Evolutionary conservation across 306 rosid species (phyloP).

Genomic region (Trifolium pratense): DNA sequence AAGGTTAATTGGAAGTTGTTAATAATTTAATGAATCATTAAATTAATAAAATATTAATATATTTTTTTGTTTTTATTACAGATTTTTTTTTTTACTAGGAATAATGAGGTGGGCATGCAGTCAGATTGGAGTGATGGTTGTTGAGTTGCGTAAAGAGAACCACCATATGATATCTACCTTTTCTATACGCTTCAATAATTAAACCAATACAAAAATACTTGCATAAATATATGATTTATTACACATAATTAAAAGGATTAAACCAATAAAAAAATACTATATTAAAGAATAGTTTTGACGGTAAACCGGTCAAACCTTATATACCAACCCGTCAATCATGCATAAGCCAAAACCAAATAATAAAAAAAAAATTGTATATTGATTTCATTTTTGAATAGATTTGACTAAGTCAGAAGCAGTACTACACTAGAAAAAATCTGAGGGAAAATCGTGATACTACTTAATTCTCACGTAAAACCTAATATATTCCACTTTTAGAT

Average conservation of each 20-base stretch:
- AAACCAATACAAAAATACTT: slow-evolving; percentile 1
- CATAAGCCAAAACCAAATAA: background rate
- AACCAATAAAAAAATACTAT: too few species aligned
- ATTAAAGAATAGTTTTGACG: background rate
- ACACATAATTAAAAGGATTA: background rate
- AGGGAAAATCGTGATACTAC: slow-evolving; percentile 27
- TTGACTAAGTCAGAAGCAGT: slow-evolving; percentile 32
- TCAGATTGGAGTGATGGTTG: slow-evolving; percentile 67
- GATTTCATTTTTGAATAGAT: background rate
- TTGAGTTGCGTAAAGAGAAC: slow-evolving; percentile 58
- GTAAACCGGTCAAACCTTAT: background rate
- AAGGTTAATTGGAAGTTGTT: background rate
- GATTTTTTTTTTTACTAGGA: background rate
- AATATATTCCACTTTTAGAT: slow-evolving; percentile 27
- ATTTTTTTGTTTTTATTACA: background rate
- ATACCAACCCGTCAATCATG: background rate
- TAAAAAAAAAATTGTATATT: background rate
- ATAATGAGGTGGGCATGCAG: slow-evolving; percentile 73
- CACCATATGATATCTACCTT: slow-evolving; percentile 22
- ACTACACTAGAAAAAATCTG: slow-evolving; percentile 3
- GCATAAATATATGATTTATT: background rate
- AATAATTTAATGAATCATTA: background rate
- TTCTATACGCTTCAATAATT: slow-evolving; percentile 30
- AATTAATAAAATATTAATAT: background rate
- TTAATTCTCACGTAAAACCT: slow-evolving; percentile 18